Base-by-base conservation (phyloP, 352 stramenopile species). In the Thraustochytrium striatum region DNA sequence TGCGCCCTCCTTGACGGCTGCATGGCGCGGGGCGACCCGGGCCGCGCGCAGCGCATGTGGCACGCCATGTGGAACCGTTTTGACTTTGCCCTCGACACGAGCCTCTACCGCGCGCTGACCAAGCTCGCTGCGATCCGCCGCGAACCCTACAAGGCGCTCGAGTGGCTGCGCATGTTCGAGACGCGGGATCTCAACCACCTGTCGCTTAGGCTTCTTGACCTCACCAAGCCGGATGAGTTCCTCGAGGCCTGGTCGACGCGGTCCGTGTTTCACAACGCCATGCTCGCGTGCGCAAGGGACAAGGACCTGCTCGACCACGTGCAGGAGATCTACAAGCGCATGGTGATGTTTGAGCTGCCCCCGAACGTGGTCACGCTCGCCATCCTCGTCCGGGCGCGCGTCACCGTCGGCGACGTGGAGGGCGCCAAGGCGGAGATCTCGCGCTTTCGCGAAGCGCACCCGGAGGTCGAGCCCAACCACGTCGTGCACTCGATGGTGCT, bases 281-380 rank as follows among this genome's bases (percentile, higher is more conserved):
- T 75, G 65, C 44, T 61, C 21, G 65, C 65, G 21, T 75, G 65
- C 39, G 65, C 65, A 11, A 30, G 44, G 0, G 65, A 75, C 65
- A 44, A 36, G 36, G 52, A 61, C 32, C 65, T 43, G 16, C 41
- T 44, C 5, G 3, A 58, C 41, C 35, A 61, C 44, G n/a, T 28
- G 32, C 68, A 61, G 58, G 65, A 75, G 25, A 61, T 61, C 32
- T 75, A 43, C 65, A 28, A 58, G 3, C 65, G 7, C 19, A 9
- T 75, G 39, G 3, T 11, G 11, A 16, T 61, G 32, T 43, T 68
- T 13, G 19, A 61, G 16, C 30, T 75, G 21, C 65, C 65, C 11
- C 11, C 16, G 32, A 75, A 75, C 35, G 16, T 13, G 3, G 41
- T 44, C 33, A 75, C 65, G n/a, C 65, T 75, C 36, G 8, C 39